phyloP scores from a whole-genome alignment of 78 protist genomes.

The Paulinella micropora region DNA sequence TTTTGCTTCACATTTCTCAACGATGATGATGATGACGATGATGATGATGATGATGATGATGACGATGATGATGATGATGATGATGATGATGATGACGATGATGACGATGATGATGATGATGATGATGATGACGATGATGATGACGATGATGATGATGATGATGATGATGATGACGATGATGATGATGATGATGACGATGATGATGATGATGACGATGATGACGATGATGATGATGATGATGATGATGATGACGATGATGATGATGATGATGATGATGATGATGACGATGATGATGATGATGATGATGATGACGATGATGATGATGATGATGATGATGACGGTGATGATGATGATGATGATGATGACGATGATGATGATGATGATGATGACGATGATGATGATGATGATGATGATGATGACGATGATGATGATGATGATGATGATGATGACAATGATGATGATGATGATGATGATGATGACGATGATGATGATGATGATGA shows the following conservation, averaged over 20 bases:
- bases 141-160: neutral
- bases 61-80: neutral
- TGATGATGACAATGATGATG: neutral
- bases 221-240: neutral
- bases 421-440: neutral
- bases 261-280: neutral
- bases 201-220: neutral
- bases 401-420: neutral
- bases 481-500: neutral
- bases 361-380: neutral
- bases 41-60: neutral
- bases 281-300: neutral
- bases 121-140: neutral
- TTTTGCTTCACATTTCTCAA: neutral
- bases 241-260: neutral
- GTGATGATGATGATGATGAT: neutral
- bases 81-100: neutral
- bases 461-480: neutral
- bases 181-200: neutral
- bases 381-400: neutral
- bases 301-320: neutral
- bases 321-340: neutral
- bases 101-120: neutral
- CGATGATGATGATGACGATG: neutral
- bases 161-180: neutral